Evolutionary conservation across 306 rosid genomes (phyloP), one percentile per base, ranked within the genome.

Genomic region (Phaseolus lunatus): DNA sequence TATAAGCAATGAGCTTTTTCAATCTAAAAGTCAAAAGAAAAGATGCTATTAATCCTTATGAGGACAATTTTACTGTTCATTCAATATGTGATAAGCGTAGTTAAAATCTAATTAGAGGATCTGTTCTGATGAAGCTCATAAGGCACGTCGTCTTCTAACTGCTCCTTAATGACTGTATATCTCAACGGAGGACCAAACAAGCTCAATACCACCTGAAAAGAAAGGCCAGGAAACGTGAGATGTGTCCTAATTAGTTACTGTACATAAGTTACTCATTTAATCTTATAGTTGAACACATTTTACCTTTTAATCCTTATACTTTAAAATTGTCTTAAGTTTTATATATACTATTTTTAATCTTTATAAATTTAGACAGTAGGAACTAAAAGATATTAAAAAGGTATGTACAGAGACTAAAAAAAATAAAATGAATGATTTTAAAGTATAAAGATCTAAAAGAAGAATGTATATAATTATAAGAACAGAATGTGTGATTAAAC

Each of bases 141-240:
- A 63, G 86, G 53, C 54, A 73, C 77, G 48, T 73, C 87, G 24
- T 73, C 87, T 31, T 82, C 89, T 61, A 14, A 77, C 77, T 75
- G 79, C 62, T 85, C 81, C 74, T 78, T 84, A 8, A 54, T 41
- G 47, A 52, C 75, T 56, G 72, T 67, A 67, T 78, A 76, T 80
- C 80, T 89, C 20, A 89, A 63, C 26, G 89, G 88, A 72, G 98
- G 97, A 70, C 98, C 98, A 79, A 92, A 75, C 88, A 95, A 37
- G 68, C 98, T 95, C 86, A 95, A 83, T 12, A 84, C 59, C 52
- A 95, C 98, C 98, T 95, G 89, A 80, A 72, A 53, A 84, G 31
- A 45, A 31, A 48, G 37, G 67, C 63, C 62, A 54, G 59, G 24
- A 43, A 75, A 67, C 37, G 35, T 78, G 54, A 82, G 78, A 52